These are phyloP conservation scores for Platismatia glauca DNA, from an alignment of 495 filamentous ascomycete genomes.

Conservation along the genomic window DNA sequence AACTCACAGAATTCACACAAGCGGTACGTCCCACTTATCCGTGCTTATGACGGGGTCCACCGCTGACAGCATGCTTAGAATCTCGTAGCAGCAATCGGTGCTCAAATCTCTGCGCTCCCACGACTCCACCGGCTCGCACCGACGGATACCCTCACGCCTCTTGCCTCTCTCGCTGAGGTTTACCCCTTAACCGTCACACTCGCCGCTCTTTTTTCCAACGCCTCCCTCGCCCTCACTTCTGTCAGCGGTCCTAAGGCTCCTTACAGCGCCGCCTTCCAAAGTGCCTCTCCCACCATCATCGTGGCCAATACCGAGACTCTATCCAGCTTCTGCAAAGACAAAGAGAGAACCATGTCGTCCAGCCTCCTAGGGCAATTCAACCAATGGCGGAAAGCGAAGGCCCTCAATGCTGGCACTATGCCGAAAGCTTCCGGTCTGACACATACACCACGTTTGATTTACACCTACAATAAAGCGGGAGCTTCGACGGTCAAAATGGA, in stretches of 20 bases:
- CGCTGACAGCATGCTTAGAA: conserved; percentile 44
- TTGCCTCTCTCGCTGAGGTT: conserved; percentile 67
- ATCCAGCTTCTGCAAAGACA: conserved; percentile 49
- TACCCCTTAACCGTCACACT: conserved; percentile 76
- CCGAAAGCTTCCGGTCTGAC: conserved; percentile 35
- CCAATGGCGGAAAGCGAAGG: conserved; percentile 60
- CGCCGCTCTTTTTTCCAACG: conserved; percentile 71
- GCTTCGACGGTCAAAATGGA: conserved; percentile 46
- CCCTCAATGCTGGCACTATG: conserved; percentile 62
- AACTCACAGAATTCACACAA: conserved; percentile 69
- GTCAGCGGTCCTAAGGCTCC: conserved; percentile 64
- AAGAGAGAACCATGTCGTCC: conserved; percentile 41
- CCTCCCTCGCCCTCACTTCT: conserved; percentile 81
- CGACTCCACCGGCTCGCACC: conserved; percentile 59
- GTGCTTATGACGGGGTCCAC: not conserved
- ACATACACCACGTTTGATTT: conserved; percentile 45
- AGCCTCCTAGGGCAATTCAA: conserved; percentile 47
- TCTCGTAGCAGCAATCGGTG: conserved; percentile 66
- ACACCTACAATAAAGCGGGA: conserved; percentile 52
- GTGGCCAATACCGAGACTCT: conserved; percentile 70
- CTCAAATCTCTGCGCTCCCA: conserved; percentile 67
- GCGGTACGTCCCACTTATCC: conserved; percentile 33
- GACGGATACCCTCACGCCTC: conserved; percentile 79
- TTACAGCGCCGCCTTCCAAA: conserved; percentile 59
- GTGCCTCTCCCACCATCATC: conserved; percentile 73